Evolutionary conservation across 768 basidiomycete genomes (phyloP), one percentile per base, ranked within the genome.

Genomic region (Leccinum variicolor): DNA sequence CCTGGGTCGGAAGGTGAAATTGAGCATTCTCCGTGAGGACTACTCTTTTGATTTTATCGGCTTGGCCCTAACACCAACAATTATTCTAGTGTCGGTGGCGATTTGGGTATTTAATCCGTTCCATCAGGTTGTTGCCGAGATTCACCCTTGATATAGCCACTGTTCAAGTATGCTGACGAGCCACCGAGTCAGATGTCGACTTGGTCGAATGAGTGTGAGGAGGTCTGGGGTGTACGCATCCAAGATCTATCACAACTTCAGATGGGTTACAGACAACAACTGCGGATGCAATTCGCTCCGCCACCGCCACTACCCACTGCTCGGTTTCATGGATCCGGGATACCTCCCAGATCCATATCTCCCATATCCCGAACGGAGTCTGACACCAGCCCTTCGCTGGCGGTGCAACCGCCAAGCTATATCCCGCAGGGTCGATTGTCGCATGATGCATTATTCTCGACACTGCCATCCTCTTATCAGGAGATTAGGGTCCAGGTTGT

Each of bases 121-220:
- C 36, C 19, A 13, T 75, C 77, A 29, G 73, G 62, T 52, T 54
- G 59, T n/a, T 59, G 53, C 28, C 13, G 50, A 46, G 50, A 52
- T 53, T 64, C 17, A 64, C 56, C 52, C 52, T 52, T 65, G n/a
- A 25, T 50, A n/a, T 56, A 89, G 88, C 77, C 85, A 15, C 79
- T 87, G 57, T 80, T 85, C 72, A 86, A 84, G 67, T 87, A 88
- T 65, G 80, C 78, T 56, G 78, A 81, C 57, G 74, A 79, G 26
- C 82, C 86, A 57, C 83, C 66, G 19, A 57, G 83, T 58, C 73
- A 77, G 25, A 76, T 89, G 59, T 76, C 79, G n/a, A 73, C 71
- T 36, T 87, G 84, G 87, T 81, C 78, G 52, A 73, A 75, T 36
- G 82, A 86, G 45, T 87, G 87, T 54, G 84, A 86, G 66, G 85